Percentiles rank a stretch among this genome's conserved stretches.
These are phyloP conservation scores for Exophiala mesophila DNA, from an alignment of 2,329 filamentous ascomycete genomes.

Conservation along the genomic window DNA sequence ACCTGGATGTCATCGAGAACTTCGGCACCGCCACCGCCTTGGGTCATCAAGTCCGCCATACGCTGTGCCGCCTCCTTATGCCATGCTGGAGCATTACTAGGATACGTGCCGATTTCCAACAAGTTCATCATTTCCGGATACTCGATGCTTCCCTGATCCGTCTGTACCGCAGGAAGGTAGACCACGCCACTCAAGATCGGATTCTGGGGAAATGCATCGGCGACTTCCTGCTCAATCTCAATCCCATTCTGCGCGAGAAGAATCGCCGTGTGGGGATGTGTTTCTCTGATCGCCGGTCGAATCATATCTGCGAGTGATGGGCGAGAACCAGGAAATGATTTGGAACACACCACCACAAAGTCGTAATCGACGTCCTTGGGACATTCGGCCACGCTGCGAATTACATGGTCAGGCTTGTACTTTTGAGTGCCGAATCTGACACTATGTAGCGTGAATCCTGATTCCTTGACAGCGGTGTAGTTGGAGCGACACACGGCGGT, in stretches of 20 bases:
- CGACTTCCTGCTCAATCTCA: constrained; percentile 55
- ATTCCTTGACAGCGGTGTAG: constrained; percentile 43
- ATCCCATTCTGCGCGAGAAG: constrained; percentile 59
- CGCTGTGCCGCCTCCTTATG: constrained; percentile 31
- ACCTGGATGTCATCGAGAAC: constrained; percentile 34
- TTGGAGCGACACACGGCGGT: constrained; percentile 57
- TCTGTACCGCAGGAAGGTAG: constrained; percentile 51
- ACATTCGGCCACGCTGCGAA: constrained; percentile 54
- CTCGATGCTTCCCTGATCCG: constrained; percentile 43
- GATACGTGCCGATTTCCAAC: constrained; percentile 49
- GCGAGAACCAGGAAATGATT: constrained; percentile 52
- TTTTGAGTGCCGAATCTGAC: constrained; percentile 61
- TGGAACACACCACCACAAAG: constrained; percentile 54
- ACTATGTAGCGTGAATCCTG: constrained; percentile 53
- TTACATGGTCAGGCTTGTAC: constrained; percentile 58
- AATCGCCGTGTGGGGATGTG: constrained; percentile 49
- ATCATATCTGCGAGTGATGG: constrained; percentile 49
- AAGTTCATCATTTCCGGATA: constrained; percentile 43
- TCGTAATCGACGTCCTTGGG: constrained; percentile 41
- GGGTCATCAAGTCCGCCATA: constrained; percentile 41
- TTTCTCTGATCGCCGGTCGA: constrained; percentile 48
- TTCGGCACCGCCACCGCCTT: constrained; percentile 44
- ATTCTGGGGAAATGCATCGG: constrained; percentile 47
- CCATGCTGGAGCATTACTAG: constrained; percentile 28
- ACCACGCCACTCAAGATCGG: constrained; percentile 51